Base-by-base conservation (phyloP, 2,329 filamentous ascomycete genomes). In the Rasamsonia emersonii region DNA sequence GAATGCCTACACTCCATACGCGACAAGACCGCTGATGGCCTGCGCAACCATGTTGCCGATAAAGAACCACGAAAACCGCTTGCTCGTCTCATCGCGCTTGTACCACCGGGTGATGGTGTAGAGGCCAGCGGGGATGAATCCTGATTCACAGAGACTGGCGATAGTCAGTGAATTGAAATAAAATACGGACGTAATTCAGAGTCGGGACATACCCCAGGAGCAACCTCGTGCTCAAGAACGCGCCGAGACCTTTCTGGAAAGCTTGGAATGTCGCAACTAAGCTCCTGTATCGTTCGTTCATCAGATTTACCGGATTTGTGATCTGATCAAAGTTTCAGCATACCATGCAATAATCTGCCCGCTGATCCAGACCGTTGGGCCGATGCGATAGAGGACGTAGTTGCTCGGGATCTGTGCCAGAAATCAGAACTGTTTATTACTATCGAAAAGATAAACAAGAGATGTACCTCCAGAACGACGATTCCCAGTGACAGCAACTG, bases 91-190 rank as follows among this genome's bases (percentile, higher is more conserved):
- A 5, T 51, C 51, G 2, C 58, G 56, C 0, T 63, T 68, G 47
- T 71, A 71, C 66, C 67, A 71, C 2, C 60, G 64, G 1, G 65
- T 67, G 1, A 71, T 47, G 1, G 65, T 69, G 53, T 59, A 71
- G 0, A 68, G 51, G 5, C 63, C 61, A 32, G 65, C 67, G 0
- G 68, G 67, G 20, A 71, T 70, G 41, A 68, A 71, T 6, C 68
- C 68, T 0, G 63, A 62, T 42, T 71, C 68, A 2, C 59, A 62
- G 7, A 71, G 51, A 3, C 34, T 36, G 21, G 4, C 24, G 17
- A n/a, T 9, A 21, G 15, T 32, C 16, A 11, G 27, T 18, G 18
- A 9, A 6, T 5, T 17, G 4, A 3, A 26, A 8, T 8, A n/a
- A 4, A 26, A 9, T 10, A 13, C 16, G 6, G 9, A 28, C 9